Conservation (phyloP, 2,329 filamentous ascomycete genomes). For the Ophiosphaerella narmari region DNA sequence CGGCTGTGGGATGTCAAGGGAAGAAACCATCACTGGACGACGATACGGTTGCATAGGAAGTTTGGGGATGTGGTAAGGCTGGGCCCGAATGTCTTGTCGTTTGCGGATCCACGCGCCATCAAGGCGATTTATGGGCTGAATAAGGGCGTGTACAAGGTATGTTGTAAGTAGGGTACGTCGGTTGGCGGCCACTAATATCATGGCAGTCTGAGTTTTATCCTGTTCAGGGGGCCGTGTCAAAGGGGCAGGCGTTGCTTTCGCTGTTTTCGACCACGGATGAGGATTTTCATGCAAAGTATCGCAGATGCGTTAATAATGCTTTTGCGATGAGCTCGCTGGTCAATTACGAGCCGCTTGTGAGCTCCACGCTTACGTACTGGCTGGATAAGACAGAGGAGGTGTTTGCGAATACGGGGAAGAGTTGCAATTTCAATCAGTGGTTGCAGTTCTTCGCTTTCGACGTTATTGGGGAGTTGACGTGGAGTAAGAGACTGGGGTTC, state of each 20-base stretch:
- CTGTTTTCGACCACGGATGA: conserved; percentile 80
- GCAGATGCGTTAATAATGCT: conserved; percentile 74
- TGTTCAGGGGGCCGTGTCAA: conserved; percentile 73
- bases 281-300: conserved; percentile 73
- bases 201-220: conserved; percentile 76
- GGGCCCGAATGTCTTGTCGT: conserved; percentile 74
- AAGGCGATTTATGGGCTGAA: conserved; percentile 81
- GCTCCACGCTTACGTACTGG: conserved; percentile 74
- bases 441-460: conserved; percentile 83
- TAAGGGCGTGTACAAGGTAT: conserved; percentile 78
- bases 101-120: conserved; percentile 73
- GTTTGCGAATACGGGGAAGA: conserved; percentile 48
- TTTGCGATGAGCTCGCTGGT: conserved; percentile 79
- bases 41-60: conserved; percentile 69
- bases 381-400: conserved; percentile 56
- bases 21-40: conserved; percentile 68
- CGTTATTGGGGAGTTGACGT: conserved; percentile 78
- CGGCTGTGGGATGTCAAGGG: conserved; percentile 70
- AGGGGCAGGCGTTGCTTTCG: conserved; percentile 69
- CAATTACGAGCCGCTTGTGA: conserved; percentile 80
- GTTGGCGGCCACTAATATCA: conserved; percentile 2
- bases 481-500: conserved; percentile 75
- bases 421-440: conserved; percentile 72
- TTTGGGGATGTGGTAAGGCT: conserved; percentile 76
- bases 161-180: not conserved